Percentiles rank a stretch among this genome's conserved stretches.
Evolutionary conservation across 1,284 basidiomycete genomes (phyloP).

Genomic region (Stereum hirsutum): DNA sequence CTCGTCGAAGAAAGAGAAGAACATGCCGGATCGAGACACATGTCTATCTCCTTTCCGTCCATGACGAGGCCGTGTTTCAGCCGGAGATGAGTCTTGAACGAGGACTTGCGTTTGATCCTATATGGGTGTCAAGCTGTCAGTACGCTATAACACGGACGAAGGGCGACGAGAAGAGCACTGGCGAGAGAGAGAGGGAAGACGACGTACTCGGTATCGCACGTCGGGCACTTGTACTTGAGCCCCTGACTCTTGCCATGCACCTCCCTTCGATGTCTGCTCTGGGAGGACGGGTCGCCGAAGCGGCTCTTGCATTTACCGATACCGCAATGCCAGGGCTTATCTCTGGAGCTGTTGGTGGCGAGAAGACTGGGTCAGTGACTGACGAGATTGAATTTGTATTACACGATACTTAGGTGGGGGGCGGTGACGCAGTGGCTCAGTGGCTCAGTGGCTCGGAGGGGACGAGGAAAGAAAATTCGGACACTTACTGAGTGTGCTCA

Average conservation of each 20-base stretch:
- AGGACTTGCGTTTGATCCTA: slow-evolving; percentile 54
- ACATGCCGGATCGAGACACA: too few species aligned
- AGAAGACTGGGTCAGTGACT: background rate
- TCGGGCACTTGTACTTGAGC: slow-evolving; percentile 32
- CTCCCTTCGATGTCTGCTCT: slow-evolving; percentile 51
- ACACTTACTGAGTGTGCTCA: slow-evolving; percentile 44
- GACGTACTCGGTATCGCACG: slow-evolving; percentile 40
- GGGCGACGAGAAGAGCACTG: background rate
- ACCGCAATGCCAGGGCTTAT: slow-evolving; percentile 41
- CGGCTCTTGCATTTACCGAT: slow-evolving; percentile 28
- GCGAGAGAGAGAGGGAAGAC: too few species aligned
- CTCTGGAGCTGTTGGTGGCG: slow-evolving; percentile 31
- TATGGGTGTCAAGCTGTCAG: slow-evolving; percentile 2
- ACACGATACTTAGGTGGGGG: too few species aligned
- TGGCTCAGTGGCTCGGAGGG: too few species aligned
- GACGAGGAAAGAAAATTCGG: background rate
- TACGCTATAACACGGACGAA: background rate
- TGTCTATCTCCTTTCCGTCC: too few species aligned
- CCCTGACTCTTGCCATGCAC: slow-evolving; percentile 31
- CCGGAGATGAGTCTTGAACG: slow-evolving; percentile 44
- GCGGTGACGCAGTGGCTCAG: too few species aligned
- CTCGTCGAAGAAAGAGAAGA: too few species aligned
- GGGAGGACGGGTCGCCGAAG: slow-evolving; percentile 60
- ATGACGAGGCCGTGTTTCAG: slow-evolving; percentile 21
- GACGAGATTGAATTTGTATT: background rate